Percentiles rank a stretch among this genome's conserved stretches.
phyloP scores from a whole-genome alignment of 257 asterid genomes.

The Nemophila menziesii region DNA sequence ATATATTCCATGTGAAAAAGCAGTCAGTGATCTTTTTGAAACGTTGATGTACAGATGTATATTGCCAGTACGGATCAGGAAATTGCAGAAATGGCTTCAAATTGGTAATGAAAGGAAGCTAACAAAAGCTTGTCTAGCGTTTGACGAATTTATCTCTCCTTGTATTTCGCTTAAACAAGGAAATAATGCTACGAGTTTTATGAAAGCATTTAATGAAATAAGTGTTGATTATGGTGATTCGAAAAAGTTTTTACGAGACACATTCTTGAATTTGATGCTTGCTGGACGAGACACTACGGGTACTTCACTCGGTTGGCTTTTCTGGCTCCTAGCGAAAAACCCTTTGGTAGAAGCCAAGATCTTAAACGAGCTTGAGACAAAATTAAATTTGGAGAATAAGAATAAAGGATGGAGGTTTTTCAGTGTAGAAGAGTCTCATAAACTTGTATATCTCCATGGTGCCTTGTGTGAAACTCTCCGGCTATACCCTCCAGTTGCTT shows the following conservation, averaged over 20 bases:
- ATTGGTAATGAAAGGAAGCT: slow-evolving; percentile 32
- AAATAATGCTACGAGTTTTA: slow-evolving; percentile 16
- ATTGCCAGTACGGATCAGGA: slow-evolving; percentile 29
- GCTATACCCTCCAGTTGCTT: slow-evolving; percentile 51
- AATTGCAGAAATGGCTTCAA: slow-evolving; percentile 30
- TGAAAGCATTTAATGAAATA: slow-evolving; percentile 25
- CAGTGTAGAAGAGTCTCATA: slow-evolving; percentile 16
- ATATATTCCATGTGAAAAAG: slow-evolving; percentile 32
- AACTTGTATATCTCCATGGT: slow-evolving; percentile 35
- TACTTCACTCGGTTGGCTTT: slow-evolving; percentile 44
- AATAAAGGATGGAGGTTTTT: slow-evolving; percentile 7
- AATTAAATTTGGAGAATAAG: background rate
- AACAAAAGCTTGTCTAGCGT: slow-evolving; percentile 14
- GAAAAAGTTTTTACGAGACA: slow-evolving; percentile 40
- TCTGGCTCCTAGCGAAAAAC: slow-evolving; percentile 39
- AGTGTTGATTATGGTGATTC: slow-evolving; percentile 10
- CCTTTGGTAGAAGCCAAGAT: slow-evolving; percentile 24
- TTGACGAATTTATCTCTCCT: slow-evolving; percentile 25
- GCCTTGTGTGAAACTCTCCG: slow-evolving; percentile 43
- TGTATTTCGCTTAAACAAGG: slow-evolving; percentile 20
- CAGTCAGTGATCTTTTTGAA: slow-evolving; percentile 49
- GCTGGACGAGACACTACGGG: slow-evolving; percentile 59
- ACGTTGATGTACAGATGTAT: slow-evolving; percentile 36
- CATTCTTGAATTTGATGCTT: slow-evolving; percentile 36
- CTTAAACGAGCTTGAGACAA: slow-evolving; percentile 24